A percentile compares a stretch with the other conserved stretches of the same genome.
phyloP scores from a whole-genome alignment of 306 rosid genomes.

The Begonia loranthoides region DNA sequence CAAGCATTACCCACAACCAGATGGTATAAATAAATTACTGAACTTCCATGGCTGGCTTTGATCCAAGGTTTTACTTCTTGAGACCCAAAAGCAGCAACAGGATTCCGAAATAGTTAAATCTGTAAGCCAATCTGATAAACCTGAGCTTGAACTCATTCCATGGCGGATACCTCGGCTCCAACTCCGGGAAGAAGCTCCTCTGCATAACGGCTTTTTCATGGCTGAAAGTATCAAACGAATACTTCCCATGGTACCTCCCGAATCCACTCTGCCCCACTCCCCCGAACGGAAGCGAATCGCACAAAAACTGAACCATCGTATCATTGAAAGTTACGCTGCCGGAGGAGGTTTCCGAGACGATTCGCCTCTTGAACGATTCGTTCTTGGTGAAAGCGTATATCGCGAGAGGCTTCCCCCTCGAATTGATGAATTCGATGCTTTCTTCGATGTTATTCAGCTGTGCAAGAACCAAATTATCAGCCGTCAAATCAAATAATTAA shows the following conservation, averaged over 20 bases:
- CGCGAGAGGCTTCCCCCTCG: conserved; percentile 77
- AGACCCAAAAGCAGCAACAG: conserved; percentile 40
- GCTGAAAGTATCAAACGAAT: conserved; percentile 74
- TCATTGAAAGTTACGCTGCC: conserved; percentile 83
- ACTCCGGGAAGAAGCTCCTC: conserved; percentile 43
- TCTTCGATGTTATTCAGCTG: conserved; percentile 63
- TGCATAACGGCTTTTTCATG: conserved; percentile 74
- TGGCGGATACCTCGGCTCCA: conserved; percentile 84
- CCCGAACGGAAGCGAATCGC: conserved; percentile 39
- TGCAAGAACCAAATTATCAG: not conserved
- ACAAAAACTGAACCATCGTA: conserved; percentile 50
- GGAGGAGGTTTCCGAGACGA: conserved; percentile 67
- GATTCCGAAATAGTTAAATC: conserved; percentile 41
- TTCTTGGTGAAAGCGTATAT: conserved; percentile 73
- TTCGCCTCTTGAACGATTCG: conserved; percentile 38
- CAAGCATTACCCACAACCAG: no score
- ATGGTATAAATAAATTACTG: no score
- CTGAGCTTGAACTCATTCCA: conserved; percentile 59
- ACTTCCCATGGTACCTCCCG: conserved; percentile 95
- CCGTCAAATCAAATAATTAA: not conserved
- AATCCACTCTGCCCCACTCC: conserved; percentile 64
- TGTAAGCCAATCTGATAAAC: conserved; percentile 57
- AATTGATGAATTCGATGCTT: conserved; percentile 55
- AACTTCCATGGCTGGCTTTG: no score
- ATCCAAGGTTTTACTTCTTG: conserved; percentile 6